Conservation (phyloP, 1,139 yeast genomes). For the Zhuliangozyma blackwelliae region DNA sequence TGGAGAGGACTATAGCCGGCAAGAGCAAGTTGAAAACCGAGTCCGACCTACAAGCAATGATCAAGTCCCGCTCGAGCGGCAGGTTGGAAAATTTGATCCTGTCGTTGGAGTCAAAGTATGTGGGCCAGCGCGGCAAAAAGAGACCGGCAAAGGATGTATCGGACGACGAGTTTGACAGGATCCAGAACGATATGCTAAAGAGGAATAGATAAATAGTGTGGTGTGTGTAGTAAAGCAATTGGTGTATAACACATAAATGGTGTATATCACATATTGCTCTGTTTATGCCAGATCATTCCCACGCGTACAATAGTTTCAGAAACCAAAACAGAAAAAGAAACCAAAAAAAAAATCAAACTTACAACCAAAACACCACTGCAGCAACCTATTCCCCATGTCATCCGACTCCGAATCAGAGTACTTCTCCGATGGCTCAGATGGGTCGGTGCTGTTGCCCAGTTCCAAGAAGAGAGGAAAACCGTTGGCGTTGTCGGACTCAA, state of each 20-base stretch:
- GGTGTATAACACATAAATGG: no score
- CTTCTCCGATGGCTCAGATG: slow-evolving; percentile 12
- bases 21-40: slow-evolving; percentile 29
- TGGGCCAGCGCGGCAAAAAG: slow-evolving; percentile 32
- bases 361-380: no score
- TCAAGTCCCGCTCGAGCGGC: slow-evolving; percentile 38
- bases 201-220: slow-evolving; percentile 7
- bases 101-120: slow-evolving; percentile 54
- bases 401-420: slow-evolving; percentile 13
- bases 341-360: no score
- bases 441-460: slow-evolving; percentile 12
- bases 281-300: no score
- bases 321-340: no score
- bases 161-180: slow-evolving; percentile 27
- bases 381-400: no score
- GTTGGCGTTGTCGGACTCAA: neutral
- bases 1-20: slow-evolving; percentile 47
- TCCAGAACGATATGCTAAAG: slow-evolving; percentile 24
- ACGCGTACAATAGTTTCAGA: no score
- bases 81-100: slow-evolving; percentile 48
- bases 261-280: no score
- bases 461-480: slow-evolving; percentile 5
- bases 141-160: slow-evolving; percentile 25
- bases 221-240: no score
- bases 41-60: slow-evolving; percentile 47